Conservation (phyloP, 768 basidiomycete genomes). For the Tephrocybe sp. region DNA sequence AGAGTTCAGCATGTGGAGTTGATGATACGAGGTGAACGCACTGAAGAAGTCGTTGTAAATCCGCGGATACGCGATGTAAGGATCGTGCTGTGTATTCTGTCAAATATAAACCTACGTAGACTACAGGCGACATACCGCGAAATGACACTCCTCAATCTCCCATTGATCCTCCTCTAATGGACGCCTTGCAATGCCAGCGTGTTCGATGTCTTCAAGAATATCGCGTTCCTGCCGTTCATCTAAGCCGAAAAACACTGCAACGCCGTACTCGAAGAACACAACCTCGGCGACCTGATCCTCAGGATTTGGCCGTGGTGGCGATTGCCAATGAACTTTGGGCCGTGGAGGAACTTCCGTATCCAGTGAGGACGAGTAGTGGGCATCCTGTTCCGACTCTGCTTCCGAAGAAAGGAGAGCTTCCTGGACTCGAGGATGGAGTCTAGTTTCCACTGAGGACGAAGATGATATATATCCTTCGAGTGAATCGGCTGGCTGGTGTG, state of each 20-base stretch:
- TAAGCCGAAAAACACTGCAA: conserved; percentile 90
- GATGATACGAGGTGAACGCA: conserved; percentile 35
- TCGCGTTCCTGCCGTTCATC: conserved; percentile 75
- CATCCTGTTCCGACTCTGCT: conserved; percentile 12
- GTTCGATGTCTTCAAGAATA: conserved; percentile 81
- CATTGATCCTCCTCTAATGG: conserved; percentile 67
- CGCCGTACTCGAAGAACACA: conserved; percentile 85
- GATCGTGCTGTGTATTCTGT: conserved; percentile 68
- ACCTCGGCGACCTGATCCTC: conserved; percentile 68
- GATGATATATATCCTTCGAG: conserved; percentile 68
- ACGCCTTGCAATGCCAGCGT: conserved; percentile 67
- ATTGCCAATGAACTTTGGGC: conserved; percentile 6
- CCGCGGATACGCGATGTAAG: conserved; percentile 79
- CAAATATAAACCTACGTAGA: too few species aligned
- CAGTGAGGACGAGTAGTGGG: conserved; percentile 4
- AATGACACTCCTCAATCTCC: conserved; percentile 95
- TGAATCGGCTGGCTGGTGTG: conserved; percentile 30
- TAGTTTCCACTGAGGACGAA: conserved; percentile 38
- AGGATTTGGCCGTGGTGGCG: conserved; percentile 15
- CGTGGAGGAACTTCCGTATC: conserved; percentile 5
- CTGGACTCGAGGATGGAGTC: conserved; percentile 8
- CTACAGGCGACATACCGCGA: too few species aligned
- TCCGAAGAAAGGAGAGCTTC: conserved; percentile 8
- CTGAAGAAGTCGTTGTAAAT: conserved; percentile 98
- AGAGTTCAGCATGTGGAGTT: conserved; percentile 1